Base-by-base conservation (phyloP, 73 alveolate genomes). In the Blepharisma japonicum region DNA sequence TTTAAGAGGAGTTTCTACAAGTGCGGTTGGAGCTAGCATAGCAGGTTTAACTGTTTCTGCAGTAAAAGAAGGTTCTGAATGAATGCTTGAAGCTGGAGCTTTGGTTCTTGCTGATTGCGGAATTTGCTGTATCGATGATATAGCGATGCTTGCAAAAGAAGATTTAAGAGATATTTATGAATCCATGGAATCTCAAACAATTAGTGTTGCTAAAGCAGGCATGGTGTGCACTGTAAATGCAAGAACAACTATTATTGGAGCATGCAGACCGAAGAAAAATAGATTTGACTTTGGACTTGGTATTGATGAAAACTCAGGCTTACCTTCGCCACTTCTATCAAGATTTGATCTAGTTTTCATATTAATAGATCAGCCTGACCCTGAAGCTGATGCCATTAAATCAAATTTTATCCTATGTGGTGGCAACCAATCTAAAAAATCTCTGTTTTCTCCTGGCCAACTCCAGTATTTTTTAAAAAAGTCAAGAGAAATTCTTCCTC, bases 41-140 rank as follows among this genome's bases (percentile, higher is more conserved):
- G 96, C 95, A 3, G 98, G 98, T 23, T 78, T 92, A 39, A 92
- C 98, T 0, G 91, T 91, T 0, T 56, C 91, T 2, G 85, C 84
- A 61, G 77, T 79, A 18, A 92, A 87, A 84, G 98, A 92, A 66
- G 90, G 91, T 4, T 55, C 66, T 9, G 98, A 92, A 46, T 92
- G 90, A 85, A 83, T 90, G 66, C 71, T 92, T 39, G 98, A 92
- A 68, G 96, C 97, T 18, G 98, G 98, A 8, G 98, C 98, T 5
- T 90, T 92, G 25, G 95, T 85, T 3, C 72, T 88, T 38, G 92
- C 95, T 46, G 98, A 93, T 85, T 79, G 87, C 61, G 96, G 95
- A n/a, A 82, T 95, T 6, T 95, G 99, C 87, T 91, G 96, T 27
- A 90, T 93, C 27, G 99, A 95, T 77, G 99, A 95, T 77, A 86